phyloP scores from a whole-genome alignment of 164 flowering plant genomes.

The Vitis rupestris region DNA sequence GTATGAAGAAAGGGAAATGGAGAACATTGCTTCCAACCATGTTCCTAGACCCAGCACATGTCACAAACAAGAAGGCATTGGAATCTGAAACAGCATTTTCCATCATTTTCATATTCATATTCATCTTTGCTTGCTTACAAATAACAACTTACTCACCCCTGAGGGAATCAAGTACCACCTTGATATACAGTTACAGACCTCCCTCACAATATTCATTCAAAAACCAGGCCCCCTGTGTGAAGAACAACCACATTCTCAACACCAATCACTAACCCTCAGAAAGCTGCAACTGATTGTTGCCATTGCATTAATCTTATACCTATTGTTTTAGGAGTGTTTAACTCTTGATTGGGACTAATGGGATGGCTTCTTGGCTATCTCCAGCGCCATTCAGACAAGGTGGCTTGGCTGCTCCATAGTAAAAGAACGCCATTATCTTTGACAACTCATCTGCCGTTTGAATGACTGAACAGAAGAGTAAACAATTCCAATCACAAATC shows the following conservation, averaged over 20 bases:
- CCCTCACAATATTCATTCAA: not conserved
- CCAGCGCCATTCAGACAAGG: constrained; percentile 43
- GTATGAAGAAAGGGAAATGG: not conserved
- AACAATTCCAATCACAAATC: not conserved
- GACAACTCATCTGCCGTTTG: constrained; percentile 84
- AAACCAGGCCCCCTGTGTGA: not conserved
- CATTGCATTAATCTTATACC: not conserved
- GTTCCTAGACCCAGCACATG: no score
- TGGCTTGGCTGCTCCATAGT: constrained; percentile 86
- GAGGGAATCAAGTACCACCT: not conserved
- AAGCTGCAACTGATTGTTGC: not conserved
- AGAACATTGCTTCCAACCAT: no score
- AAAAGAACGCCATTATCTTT: constrained; percentile 92
- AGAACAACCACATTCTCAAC: no score
- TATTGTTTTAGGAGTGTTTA: not conserved
- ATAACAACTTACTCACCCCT: not conserved
- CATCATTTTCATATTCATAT: no score
- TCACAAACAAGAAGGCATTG: no score
- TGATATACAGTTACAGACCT: not conserved
- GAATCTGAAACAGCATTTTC: no score
- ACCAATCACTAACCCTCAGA: not conserved
- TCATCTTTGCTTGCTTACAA: no score
- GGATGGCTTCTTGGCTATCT: constrained; percentile 55
- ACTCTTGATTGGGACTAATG: constrained; percentile 31
- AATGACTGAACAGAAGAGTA: constrained; percentile 30